A percentile compares a stretch with the other conserved stretches of the same genome.
Conservation (phyloP, 768 basidiomycete species). For the Agaricus sinodeliciosus region DNA sequence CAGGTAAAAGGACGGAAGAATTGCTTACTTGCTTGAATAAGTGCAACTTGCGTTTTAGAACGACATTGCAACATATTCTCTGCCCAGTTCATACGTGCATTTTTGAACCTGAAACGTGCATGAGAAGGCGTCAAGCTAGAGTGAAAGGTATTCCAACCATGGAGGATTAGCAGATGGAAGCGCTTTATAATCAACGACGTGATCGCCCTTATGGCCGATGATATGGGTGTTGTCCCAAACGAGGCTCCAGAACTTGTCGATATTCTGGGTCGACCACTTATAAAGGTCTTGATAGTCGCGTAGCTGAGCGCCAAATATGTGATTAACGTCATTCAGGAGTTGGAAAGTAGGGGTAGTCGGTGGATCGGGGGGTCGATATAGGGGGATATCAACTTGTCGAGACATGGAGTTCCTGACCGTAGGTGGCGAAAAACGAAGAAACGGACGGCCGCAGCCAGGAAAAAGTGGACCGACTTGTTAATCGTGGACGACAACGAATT, state of each 20-base stretch:
- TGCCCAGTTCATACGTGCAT: slow-evolving; percentile 69
- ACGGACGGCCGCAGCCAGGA: slow-evolving; percentile 1
- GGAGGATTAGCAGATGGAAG: slow-evolving; percentile 54
- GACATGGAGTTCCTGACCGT: slow-evolving; percentile 2
- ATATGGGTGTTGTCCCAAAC: slow-evolving; percentile 69
- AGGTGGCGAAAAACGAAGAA: slow-evolving; percentile 6
- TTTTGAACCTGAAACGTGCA: slow-evolving; percentile 35
- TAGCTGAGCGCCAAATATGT: slow-evolving; percentile 35
- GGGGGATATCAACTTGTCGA: slow-evolving; percentile 20
- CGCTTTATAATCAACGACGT: slow-evolving; percentile 50
- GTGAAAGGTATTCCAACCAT: slow-evolving; percentile 39
- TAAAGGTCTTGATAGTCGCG: slow-evolving; percentile 58
- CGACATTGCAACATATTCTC: slow-evolving; percentile 71
- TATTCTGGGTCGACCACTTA: slow-evolving; percentile 53
- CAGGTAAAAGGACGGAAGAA: slow-evolving; percentile 12
- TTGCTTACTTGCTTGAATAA: slow-evolving; percentile 64
- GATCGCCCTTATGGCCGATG: slow-evolving; percentile 53
- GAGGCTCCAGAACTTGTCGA: slow-evolving; percentile 61
- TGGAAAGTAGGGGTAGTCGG: slow-evolving; percentile 38
- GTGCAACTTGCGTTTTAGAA: slow-evolving; percentile 49
- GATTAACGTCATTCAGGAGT: slow-evolving; percentile 47
- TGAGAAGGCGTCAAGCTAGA: slow-evolving; percentile 7
- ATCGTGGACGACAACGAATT: background rate
- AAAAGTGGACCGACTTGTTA: background rate
- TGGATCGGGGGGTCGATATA: slow-evolving; percentile 37